Percentiles rank a stretch among this genome's conserved stretches.
Conservation (phyloP, 805 yeast genomes). For the Millerozyma miso region DNA sequence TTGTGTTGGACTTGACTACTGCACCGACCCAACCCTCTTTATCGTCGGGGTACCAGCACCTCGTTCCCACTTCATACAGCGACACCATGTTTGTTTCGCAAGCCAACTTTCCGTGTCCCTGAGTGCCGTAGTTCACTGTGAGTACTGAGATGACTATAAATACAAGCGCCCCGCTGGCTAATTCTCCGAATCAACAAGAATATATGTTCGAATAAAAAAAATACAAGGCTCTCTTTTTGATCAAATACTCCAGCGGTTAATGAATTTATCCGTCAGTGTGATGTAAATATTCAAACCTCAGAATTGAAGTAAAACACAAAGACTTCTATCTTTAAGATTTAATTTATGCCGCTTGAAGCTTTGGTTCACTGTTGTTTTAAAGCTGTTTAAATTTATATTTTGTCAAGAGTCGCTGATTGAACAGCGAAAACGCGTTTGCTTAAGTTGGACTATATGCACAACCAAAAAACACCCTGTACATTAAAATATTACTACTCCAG, state of each 20-base stretch:
- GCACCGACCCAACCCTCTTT: constrained; percentile 74
- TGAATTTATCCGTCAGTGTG: neutral
- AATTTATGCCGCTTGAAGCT: neutral
- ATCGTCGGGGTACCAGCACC: constrained; percentile 80
- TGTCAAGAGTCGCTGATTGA: constrained; percentile 4
- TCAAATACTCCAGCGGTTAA: neutral
- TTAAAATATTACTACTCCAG: too few relatives aligned
- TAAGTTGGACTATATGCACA: neutral
- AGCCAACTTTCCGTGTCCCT: neutral
- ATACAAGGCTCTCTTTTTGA: neutral
- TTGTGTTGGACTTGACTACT: constrained; percentile 44
- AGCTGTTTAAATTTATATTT: constrained; percentile 1
- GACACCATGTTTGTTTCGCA: constrained; percentile 6
- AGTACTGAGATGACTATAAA: neutral
- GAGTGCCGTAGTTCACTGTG: neutral
- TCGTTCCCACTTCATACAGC: constrained; percentile 21
- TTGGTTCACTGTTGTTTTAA: constrained; percentile 1
- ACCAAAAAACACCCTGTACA: neutral
- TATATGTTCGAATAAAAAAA: constrained; percentile 11
- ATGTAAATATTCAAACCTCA: neutral
- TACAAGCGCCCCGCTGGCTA: neutral
- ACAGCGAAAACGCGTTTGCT: constrained; percentile 8
- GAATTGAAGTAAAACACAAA: neutral
- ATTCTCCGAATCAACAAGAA: constrained; percentile 10
- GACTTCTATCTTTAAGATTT: neutral